These are phyloP conservation scores for Henckelia pumila DNA, from an alignment of 257 asterid genomes.

Conservation along the genomic window DNA sequence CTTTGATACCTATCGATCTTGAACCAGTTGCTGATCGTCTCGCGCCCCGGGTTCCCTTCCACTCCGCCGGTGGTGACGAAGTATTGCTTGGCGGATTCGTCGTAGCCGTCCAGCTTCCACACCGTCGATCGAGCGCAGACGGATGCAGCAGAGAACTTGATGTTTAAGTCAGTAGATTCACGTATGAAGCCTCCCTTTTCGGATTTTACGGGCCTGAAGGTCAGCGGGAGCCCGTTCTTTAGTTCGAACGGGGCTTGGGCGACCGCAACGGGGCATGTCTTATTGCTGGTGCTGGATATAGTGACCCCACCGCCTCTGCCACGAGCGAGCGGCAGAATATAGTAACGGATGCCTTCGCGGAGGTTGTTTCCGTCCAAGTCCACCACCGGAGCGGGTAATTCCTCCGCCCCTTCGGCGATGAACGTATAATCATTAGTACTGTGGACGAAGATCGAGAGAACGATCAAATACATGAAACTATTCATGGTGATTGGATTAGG, in stretches of 20 bases:
- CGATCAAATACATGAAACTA: background rate
- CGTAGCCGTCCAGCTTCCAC: constrained; percentile 39
- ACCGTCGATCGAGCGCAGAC: constrained; percentile 38
- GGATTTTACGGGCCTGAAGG: constrained; percentile 40
- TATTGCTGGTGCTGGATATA: constrained; percentile 28
- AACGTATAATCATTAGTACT: background rate
- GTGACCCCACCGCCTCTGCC: constrained; percentile 73
- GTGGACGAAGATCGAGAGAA: background rate
- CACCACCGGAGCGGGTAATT: constrained; percentile 32
- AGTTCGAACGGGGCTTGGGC: constrained; percentile 42
- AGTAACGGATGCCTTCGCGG: constrained; percentile 38
- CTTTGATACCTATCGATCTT: constrained; percentile 38
- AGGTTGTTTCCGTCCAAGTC: constrained; percentile 37
- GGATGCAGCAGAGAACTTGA: constrained; percentile 38
- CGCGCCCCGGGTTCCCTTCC: constrained; percentile 48
- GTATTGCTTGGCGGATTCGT: constrained; percentile 26
- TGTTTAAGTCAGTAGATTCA: constrained; percentile 44
- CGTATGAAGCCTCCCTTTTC: constrained; percentile 33
- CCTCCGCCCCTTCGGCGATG: constrained; percentile 17
- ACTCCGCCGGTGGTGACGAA: constrained; percentile 43
- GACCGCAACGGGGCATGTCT: constrained; percentile 46
- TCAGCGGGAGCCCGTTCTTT: constrained; percentile 42
- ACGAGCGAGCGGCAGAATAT: constrained; percentile 46
- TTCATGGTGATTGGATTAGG: background rate
- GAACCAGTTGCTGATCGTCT: constrained; percentile 55